phyloP scores from a whole-genome alignment of 2,329 filamentous ascomycete genomes.

The Phaeosphaeria sp. region DNA sequence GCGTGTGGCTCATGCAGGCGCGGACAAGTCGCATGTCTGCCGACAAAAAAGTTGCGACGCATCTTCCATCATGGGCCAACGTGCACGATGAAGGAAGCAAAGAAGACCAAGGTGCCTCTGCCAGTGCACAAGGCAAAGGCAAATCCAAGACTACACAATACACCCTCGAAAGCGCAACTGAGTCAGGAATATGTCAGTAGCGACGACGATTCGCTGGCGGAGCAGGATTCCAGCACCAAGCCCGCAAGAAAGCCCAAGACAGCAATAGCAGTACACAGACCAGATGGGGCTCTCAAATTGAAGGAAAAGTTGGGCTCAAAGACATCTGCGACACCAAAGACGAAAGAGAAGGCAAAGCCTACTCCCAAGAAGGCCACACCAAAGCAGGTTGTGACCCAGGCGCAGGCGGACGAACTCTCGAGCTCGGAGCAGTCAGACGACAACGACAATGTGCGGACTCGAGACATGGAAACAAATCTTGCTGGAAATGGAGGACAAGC shows the following conservation, averaged over 20 bases:
- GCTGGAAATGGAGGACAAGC: constrained; percentile 10
- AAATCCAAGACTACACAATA: constrained; percentile 28
- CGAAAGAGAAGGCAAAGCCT: constrained; percentile 17
- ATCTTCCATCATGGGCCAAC: constrained; percentile 17
- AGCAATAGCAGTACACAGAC: constrained; percentile 39
- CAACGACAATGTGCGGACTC: constrained; percentile 22
- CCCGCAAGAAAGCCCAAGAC: constrained; percentile 26
- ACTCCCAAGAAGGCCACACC: constrained; percentile 26
- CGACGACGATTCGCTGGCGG: constrained; percentile 40
- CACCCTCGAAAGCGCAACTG: constrained; percentile 31
- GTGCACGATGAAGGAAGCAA: constrained; percentile 42
- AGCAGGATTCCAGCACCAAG: constrained; percentile 16
- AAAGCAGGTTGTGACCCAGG: constrained; percentile 27
- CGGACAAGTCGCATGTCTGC: constrained; percentile 23
- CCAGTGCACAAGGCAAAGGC: constrained; percentile 29
- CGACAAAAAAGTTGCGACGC: constrained; percentile 37
- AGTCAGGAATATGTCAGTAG: constrained; percentile 46
- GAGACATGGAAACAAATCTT: constrained; percentile 23
- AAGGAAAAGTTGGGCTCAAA: constrained; percentile 21
- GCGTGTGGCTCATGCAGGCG: constrained; percentile 18
- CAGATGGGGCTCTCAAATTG: constrained; percentile 32
- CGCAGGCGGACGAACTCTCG: constrained; percentile 29
- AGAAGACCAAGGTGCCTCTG: constrained; percentile 43
- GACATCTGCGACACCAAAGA: constrained; percentile 11
- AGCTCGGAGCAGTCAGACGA: constrained; percentile 35